Base-by-base conservation (phyloP, 805 yeast genomes). In the Candida schatavii region DNA sequence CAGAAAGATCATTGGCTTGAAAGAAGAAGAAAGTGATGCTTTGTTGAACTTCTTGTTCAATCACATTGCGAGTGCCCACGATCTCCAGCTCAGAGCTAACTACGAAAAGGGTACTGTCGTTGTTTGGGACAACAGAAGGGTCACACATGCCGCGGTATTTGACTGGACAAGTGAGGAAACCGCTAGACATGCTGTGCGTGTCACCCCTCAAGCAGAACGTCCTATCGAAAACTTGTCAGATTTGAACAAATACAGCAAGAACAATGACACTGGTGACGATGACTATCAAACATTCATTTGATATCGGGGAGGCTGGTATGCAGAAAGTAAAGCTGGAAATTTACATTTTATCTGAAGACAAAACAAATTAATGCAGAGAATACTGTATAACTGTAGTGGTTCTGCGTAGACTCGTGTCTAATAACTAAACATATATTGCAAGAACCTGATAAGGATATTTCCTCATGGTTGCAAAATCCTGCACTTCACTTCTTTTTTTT, bases 131-230 rank as follows among this genome's bases (percentile, higher is more conserved):
- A 67, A 67, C 52, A 60, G 72, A 54, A 54, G 65, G 43, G 66
- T 62, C 15, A 46, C 49, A 10, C 71, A 66, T 49, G 50, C 67
- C 25, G 70, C 73, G 5, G 55, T 60, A 25, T 48, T 58, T 37
- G 72, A 66, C 53, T 66, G 68, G 64, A 9, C 14, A 11, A 53
- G 47, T 28, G 39, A 21, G 14, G 61, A 59, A 32, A 44, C 52
- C 18, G 56, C 57, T 3, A 62, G 72, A 50, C 63, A 61, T 39
- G 68, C 68, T 4, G 59, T 60, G 40, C 51, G 72, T 43, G 52
- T 64, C 36, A 65, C 72, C 22, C 69, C 72, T 3, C 68, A 62
- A 47, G 71, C 66, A 14, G 73, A 67, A 46, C 54, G 69, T 44
- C 70, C 70, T 3, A 58, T 66, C 14, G 56, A 53, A 15, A 60